A percentile compares a stretch with the other conserved stretches of the same genome.
phyloP scores from a whole-genome alignment of 176 grass and related monocot genomes.

The Raddia guianensis region DNA sequence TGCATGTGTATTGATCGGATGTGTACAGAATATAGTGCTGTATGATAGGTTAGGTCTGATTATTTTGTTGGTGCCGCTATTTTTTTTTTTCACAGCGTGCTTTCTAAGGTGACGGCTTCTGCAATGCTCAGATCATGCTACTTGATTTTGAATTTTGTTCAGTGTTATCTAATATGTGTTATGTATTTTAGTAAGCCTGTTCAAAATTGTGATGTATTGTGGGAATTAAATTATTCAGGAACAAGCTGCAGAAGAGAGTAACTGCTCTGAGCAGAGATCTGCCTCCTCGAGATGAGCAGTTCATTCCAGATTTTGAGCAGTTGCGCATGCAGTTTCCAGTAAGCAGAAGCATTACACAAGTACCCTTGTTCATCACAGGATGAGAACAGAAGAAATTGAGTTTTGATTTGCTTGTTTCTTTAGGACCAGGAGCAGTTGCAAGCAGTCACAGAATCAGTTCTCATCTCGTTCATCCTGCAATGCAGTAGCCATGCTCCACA shows the following conservation, averaged over 20 bases:
- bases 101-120: not conserved
- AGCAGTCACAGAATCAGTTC: slow-evolving; percentile 78
- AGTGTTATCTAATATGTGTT: slow-evolving; percentile 18
- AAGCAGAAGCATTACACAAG: slow-evolving; percentile 36
- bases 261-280: slow-evolving; percentile 70
- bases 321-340: slow-evolving; percentile 65
- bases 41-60: slow-evolving; percentile 1
- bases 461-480: slow-evolving; percentile 83
- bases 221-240: slow-evolving; percentile 59
- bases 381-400: slow-evolving; percentile 20
- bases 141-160: slow-evolving; percentile 3
- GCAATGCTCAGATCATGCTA: not conserved
- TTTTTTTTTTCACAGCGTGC: not conserved
- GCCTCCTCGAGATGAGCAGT: slow-evolving; percentile 83
- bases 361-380: slow-evolving; percentile 26
- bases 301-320: slow-evolving; percentile 88
- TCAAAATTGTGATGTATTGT: slow-evolving; percentile 19
- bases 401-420: slow-evolving; percentile 36
- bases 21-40: not conserved
- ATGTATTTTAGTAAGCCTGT: slow-evolving; percentile 21
- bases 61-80: slow-evolving; percentile 1
- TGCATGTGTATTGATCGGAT: not conserved
- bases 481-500: slow-evolving; percentile 81
- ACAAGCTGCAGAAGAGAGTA: slow-evolving; percentile 93
- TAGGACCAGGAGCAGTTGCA: slow-evolving; percentile 94